Percentiles rank a stretch among this genome's conserved stretches.
Conservation (phyloP, 2,329 filamentous ascomycete species). For the Cladosporium sp. region DNA sequence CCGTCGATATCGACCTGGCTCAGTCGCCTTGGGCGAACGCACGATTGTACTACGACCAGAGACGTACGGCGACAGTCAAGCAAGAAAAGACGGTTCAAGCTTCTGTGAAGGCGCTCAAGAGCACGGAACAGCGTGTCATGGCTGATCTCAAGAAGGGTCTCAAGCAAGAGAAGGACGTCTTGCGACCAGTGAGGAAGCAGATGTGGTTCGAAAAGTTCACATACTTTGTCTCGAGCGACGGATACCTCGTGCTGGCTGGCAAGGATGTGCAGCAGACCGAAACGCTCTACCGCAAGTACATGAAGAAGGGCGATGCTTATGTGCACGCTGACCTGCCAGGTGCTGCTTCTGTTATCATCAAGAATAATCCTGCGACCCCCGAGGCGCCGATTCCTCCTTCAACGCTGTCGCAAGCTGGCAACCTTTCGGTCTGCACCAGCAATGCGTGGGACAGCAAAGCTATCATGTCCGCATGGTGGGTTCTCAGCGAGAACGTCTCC, state of each 20-base stretch:
- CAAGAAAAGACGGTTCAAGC: constrained; percentile 83
- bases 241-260: constrained; percentile 84
- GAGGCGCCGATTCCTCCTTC: constrained; percentile 89
- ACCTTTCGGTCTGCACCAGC: constrained; percentile 79
- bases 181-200: constrained; percentile 78
- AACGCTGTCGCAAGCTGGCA: constrained; percentile 86
- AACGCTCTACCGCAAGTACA: constrained; percentile 80
- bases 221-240: constrained; percentile 94
- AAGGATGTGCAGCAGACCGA: constrained; percentile 89
- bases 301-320: constrained; percentile 88
- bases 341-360: constrained; percentile 82
- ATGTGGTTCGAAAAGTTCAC: constrained; percentile 98
- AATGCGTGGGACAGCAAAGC: constrained; percentile 96
- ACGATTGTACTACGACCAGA: constrained; percentile 87
- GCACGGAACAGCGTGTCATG: constrained; percentile 82
- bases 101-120: constrained; percentile 80
- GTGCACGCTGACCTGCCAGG: constrained; percentile 87
- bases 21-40: constrained; percentile 88
- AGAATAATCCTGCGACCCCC: constrained; percentile 75
- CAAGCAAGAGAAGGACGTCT: constrained; percentile 86
- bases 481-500: constrained; percentile 82
- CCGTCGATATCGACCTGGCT: constrained; percentile 81
- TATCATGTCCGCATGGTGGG: constrained; percentile 95
- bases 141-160: constrained; percentile 82
- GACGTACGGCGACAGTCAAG: constrained; percentile 79